Base-by-base conservation (phyloP, 176 grass and related monocot species). In the Aegilops longissima region DNA sequence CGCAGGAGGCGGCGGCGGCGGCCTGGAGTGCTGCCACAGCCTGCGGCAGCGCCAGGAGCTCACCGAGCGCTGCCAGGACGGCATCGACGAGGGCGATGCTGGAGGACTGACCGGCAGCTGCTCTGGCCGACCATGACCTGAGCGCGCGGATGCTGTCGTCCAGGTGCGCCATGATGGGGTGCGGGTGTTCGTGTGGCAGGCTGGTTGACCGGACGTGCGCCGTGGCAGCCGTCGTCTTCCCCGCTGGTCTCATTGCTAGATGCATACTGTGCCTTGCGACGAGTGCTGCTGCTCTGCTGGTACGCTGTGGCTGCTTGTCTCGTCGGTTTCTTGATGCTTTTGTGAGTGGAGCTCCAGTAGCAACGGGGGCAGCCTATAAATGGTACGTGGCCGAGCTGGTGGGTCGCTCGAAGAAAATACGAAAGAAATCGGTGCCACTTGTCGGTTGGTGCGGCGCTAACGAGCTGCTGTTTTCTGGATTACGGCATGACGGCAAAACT, bases 31-130 rank as follows among this genome's bases (percentile, higher is more conserved):
- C 88, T 14, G 70, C 83, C 44, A 47, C 75, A 2, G 91, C 86
- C 20, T 87, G 70, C 31, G 95, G 86, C 68, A 90, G 85, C 24
- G 73, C 73, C 31, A 97, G 87, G 20, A 90, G 56, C 14, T 82
- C 86, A 31, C 58, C 61, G 3, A 97, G 76, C 3, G 64, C 83
- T 80, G 63, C 54, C 27, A 94, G 87, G 18, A 76, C 36, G 27
- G 58, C 65, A 0, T 85, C 81, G 20, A 85, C 82, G 72, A 62
- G 81, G n/a, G 30, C 58, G 35, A 95, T 86, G 20, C 63, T 40
- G 79, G 79, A 67, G 18, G 72, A 13, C 42, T 75, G 72, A 3
- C 42, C 72, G 42, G 13, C 13, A 20, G 73, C 23, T 45, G 14
- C 71, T 74, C 71, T 14, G 71, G 42, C 39, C 40, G 42, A 74